Conservation (phyloP, 73 alveolate genomes). For the Paramecium tetraurelia region DNA sequence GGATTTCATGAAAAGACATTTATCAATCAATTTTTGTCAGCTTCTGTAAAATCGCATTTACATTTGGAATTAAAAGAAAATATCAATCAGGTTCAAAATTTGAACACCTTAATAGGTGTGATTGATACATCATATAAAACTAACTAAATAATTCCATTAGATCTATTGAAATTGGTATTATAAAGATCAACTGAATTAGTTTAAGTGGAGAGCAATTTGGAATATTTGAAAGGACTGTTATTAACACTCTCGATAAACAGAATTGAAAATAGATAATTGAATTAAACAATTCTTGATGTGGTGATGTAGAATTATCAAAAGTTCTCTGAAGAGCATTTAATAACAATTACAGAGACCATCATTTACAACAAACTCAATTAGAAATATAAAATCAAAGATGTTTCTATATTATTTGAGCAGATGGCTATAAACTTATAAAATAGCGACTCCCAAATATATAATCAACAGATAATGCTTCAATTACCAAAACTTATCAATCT, state of each 20-base stretch:
- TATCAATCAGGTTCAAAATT: background rate
- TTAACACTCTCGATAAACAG: background rate
- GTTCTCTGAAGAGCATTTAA: background rate
- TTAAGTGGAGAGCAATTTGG: background rate
- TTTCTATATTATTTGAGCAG: background rate
- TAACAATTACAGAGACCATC: constrained; percentile 21
- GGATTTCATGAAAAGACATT: constrained; percentile 10
- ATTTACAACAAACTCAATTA: background rate
- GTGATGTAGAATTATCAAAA: background rate
- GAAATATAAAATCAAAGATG: background rate
- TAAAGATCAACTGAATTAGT: background rate
- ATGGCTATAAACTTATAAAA: background rate
- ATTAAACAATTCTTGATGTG: background rate
- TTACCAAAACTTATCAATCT: constrained; percentile 37
- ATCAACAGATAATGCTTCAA: background rate
- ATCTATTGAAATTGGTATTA: background rate
- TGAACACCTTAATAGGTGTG: background rate
- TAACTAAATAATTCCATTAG: background rate
- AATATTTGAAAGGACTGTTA: constrained; percentile 5
- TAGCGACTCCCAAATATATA: background rate
- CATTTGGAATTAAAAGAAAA: constrained; percentile 1
- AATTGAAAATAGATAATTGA: constrained; percentile 10
- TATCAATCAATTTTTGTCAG: background rate
- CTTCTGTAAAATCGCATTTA: background rate
- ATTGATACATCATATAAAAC: constrained; percentile 3